Base-by-base conservation (phyloP, 331 rosid genomes). In the Dryas integrifolia region DNA sequence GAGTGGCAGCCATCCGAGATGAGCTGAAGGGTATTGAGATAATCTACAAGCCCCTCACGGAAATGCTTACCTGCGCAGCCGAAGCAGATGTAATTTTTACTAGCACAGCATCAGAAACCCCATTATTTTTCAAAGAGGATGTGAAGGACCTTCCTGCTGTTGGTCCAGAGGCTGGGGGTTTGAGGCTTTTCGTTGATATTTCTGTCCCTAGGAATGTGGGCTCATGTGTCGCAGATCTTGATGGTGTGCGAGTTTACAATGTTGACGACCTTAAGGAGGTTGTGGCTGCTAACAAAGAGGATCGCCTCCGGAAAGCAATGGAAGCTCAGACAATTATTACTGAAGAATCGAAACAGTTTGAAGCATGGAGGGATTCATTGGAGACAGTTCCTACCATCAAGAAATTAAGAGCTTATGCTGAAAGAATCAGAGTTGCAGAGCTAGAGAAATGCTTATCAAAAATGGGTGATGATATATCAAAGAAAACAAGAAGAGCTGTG, bases 231-330 rank as follows among this genome's bases (percentile, higher is more conserved):
- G 80, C 90, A 3, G 93, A 92, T 73, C 70, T 82, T 12, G 92
- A 86, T 50, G 72, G 74, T 74, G 88, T 18, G 5, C 82, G 60
- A 58, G 84, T 95, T 67, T 95, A 92, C 92, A 95, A 92, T 75
- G 96, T 95, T 2, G 99, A 95, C 53, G 96, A 95, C 82, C 96
- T 95, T 44, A 92, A 92, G 69, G 99, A 92, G 85, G 99, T 95
- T 71, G 99, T 95, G 76, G 99, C 99, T 77, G 97, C 99, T 62
- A 95, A 95, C 73, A 95, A 95, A 75, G 99, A 95, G 80, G 99
- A 95, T 59, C 87, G 99, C 66, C 86, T 84, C 5, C 77, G 89
- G 65, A 95, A 95, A 83, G 97, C 99, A 47, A 84, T 84, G 96
- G 99, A 95, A 78, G 99, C 99, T 65, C 97, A 88, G 82, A 78